Evolutionary conservation across 2,329 filamentous ascomycete species (phyloP), one percentile per base, ranked within the genome.

Genomic region (Karstenula rhodostoma): DNA sequence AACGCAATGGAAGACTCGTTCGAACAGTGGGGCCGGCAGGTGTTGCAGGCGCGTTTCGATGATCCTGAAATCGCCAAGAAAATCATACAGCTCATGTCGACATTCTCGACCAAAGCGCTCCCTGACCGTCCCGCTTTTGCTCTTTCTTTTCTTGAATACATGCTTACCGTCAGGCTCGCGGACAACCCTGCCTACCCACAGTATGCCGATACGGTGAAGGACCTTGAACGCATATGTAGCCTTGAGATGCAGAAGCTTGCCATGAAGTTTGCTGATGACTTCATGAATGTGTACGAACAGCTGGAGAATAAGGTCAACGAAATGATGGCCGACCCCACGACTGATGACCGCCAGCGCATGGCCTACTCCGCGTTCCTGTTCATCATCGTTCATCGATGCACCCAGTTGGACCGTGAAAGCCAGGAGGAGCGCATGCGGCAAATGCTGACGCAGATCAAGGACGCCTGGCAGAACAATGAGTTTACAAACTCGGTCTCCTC

Each of bases 351-450:
- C 72, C 87, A 94, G 33, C 88, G 92, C 59, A 89, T 95, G 72
- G 92, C 94, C 1, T 94, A 96, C 71, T 91, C 89, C 68, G 94
- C 93, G 10, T 94, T 98, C 64, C 83, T 98, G 0, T 96, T 99
- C 75, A 95, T 96, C 60, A 95, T 99, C 63, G 90, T 95, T 69
- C 94, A 98, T 77, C 92, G 95, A 61, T 89, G 93, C 37, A 89
- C 85, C 23, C 89, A 88, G 46, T 84, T 98, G 35, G 90, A 96
- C 66, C 84, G 86, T 19, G 83, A 84, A n/a, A 79, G 87, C 37
- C 91, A 94, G 60, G 83, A 94, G 56, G 83, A 87, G 58, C 90
- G 92, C 60, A 82, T 99, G 32, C 82, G 87, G 57, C 85, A 86
- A 15, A 97, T 98, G 75, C 84, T 98, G 52, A 85, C 90, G n/a